Base-by-base conservation (phyloP, 2,329 filamentous ascomycete genomes). In the Diaporthe australafricana region DNA sequence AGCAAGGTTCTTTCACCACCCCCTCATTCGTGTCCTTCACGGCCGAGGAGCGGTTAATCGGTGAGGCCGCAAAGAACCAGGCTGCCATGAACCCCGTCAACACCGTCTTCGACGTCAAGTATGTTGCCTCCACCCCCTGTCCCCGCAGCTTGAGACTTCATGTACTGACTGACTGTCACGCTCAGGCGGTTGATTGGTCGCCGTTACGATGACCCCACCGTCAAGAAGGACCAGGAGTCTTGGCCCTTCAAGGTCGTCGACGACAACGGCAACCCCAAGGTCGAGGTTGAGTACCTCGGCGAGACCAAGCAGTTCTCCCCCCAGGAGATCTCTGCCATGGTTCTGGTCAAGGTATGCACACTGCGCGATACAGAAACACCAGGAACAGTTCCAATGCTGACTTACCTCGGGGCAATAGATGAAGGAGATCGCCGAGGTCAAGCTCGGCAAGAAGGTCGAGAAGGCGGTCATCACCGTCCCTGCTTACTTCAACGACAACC, bases 401-500 rank as follows among this genome's bases (percentile, higher is more conserved):
- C 56, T 5, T 35, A 27, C 27, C 25, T n/a, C 20, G 30, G 25
- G 25, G 65, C 63, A 77, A 78, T 80, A 97, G 96, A 98, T 98
- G 96, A 97, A 98, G 91, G 96, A 99, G 87, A 95, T 98, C 83
- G 96, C 96, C 81, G 96, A 99, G 90, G 90, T 89, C 85, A 98
- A 99, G 91, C 92, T 99, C 80, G 96, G 95, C 86, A 98, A 97
- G 93, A 97, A 96, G 89, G 95, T 98, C 81, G 92, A 96, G 87
- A 98, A 98, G 92, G 96, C 96, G 76, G 96, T 99, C 84, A 95
- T 99, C 85, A 99, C 96, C 75, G 96, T 98, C 72, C 96, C 96
- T 72, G 96, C 96, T 83, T 99, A 99, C 91, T 99, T 99, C 94
- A 98, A 98, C 90, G 96, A 99, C 92, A 98, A 97, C 90, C 96